Base-by-base conservation (phyloP, 495 filamentous ascomycete genomes). In the Podospora australis region DNA sequence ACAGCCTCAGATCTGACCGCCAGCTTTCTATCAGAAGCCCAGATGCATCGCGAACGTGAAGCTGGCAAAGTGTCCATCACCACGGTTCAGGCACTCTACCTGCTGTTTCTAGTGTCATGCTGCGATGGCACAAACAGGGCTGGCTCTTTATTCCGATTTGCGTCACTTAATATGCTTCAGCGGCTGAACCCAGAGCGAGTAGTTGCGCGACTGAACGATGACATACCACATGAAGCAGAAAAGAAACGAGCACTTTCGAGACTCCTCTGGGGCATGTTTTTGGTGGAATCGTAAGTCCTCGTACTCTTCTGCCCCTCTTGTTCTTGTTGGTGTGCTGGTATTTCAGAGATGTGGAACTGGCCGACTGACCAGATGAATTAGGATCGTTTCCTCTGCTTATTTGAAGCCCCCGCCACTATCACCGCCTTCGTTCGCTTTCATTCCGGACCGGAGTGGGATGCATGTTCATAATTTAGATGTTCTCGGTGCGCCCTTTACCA, bases 91-190 rank as follows among this genome's bases (percentile, higher is more conserved):
- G 50, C 44, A 10, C 24, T 57, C 16, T 52, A 38, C 25, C 34
- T 52, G 4, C 10, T 60, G 5, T 57, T 46, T 44, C 5, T 55
- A 17, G 4, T 24, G 11, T 42, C 25, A 2, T 47, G 42, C n/a
- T 48, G 44, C 14, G 30, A 46, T n/a, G 54, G 54, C 1, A 45
- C 48, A n/a, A 55, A 55, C 29, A 26, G 35, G 4, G 52, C 42
- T 13, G 51, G 54, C 14, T 21, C 13, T 34, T 23, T 60, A 28
- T 60, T 52, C 29, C 57, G 48, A 0, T 57, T 49, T 39, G 45
- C 51, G 20, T 44, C 54, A 1, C 57, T 34, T 29, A 43, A 55
- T 5, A 52, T 57, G 57, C 54, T 60, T 6, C 38, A 46, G 6
- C 42, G 44, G 36, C 25, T 48, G 20, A 49, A 49, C 28, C 21